Evolutionary conservation across 2,329 filamentous ascomycete species (phyloP), one percentile per base, ranked within the genome.

Genomic region (Penicillium capsulatum): DNA sequence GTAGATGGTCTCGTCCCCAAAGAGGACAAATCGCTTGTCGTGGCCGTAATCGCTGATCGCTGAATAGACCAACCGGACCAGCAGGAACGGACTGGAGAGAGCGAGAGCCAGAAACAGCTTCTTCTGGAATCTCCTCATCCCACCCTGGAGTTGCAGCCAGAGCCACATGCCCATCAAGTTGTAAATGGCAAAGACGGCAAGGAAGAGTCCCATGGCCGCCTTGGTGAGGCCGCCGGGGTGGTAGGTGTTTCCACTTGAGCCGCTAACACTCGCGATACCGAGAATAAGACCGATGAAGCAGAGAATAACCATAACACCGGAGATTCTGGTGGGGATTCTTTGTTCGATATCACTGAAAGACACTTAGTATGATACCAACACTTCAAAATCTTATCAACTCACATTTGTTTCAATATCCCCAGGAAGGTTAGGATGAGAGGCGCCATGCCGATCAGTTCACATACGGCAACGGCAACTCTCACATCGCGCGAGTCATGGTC

Each of bases 401-500:
- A 61, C 60, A 56, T 58, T 45, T 58, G 49, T 14, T 50, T 34
- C 20, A 61, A 35, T 1, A 61, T 19, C 15, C 57, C 59, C 29
- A 61, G 29, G 31, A 52, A 60, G 20, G 55, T 45, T 2, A 61
- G 44, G 3, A 58, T 38, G 19, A 61, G 32, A 17, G 59, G 55
- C 1, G 58, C 54, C 43, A 61, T 34, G 4, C 58, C 59, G 22
- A 61, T 58, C 14, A 57, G 31, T 31, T 60, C 46, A 37, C 58
- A 61, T 19, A 61, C 57, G 10, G 48, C 44, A 1, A 45, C 47
- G 4, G 54, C 54, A 17, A 52, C 45, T 11, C 44, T 35, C 4
- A 57, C 40, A 11, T 50, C 36, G 7, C 39, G 27, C 11, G 48
- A 44, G n/a, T 48, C 26, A 35, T 55, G 22, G 14, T 42, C 38